phyloP scores from a whole-genome alignment of 164 flowering plant species.

The Stephania japonica region DNA sequence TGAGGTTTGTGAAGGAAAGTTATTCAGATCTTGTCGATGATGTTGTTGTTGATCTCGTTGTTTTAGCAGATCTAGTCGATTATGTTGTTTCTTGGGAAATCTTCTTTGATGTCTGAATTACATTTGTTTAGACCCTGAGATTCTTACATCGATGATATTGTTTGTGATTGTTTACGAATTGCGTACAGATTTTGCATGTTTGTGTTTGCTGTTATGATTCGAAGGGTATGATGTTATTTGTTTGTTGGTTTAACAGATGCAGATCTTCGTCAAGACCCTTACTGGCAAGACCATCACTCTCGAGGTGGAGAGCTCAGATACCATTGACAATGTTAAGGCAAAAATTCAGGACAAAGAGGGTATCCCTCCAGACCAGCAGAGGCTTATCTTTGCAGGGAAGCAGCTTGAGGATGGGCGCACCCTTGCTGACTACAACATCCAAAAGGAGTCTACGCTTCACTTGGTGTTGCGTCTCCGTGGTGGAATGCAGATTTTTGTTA shows the following conservation, averaged over 20 bases:
- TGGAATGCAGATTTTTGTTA: slow-evolving; percentile 5
- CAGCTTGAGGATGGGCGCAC: neutral
- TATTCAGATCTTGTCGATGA: neutral
- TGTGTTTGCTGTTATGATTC: too few species aligned
- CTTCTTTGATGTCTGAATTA: too few species aligned
- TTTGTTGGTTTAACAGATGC: neutral
- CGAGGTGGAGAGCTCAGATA: slow-evolving; percentile 5
- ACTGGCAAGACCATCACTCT: slow-evolving; percentile 4
- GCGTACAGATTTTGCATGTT: too few species aligned
- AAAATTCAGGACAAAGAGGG: slow-evolving; percentile 6
- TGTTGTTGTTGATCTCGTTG: neutral
- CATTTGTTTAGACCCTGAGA: too few species aligned
- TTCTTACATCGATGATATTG: too few species aligned
- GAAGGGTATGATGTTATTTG: neutral
- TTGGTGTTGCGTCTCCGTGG: slow-evolving; percentile 2
- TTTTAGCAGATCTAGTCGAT: neutral
- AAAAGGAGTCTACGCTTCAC: slow-evolving; percentile 5
- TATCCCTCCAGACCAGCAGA: slow-evolving; percentile 2
- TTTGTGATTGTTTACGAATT: too few species aligned
- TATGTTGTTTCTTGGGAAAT: neutral
- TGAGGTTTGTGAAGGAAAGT: neutral
- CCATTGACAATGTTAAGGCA: slow-evolving; percentile 2
- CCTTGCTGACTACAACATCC: slow-evolving; percentile 5
- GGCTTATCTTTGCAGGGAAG: slow-evolving; percentile 5
- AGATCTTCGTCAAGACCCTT: neutral